A percentile compares a stretch with the other conserved stretches of the same genome.
phyloP scores from a whole-genome alignment of 495 filamentous ascomycete genomes.

The Xylaria nigripes region DNA sequence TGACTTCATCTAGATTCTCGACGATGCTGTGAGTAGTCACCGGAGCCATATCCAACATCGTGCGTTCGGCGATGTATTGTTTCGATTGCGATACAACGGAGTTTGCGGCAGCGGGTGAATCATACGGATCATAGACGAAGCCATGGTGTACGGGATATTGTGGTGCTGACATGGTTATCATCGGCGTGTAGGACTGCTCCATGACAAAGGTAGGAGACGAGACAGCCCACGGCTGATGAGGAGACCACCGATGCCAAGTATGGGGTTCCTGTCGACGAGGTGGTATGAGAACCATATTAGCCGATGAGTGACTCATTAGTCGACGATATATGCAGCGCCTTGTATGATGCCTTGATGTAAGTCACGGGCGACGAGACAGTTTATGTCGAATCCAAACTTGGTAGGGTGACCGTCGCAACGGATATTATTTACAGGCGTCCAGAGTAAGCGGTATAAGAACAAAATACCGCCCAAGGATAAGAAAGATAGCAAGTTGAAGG shows the following conservation, averaged over 20 bases:
- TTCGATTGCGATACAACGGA: slow-evolving; percentile 27
- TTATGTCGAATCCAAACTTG: not conserved
- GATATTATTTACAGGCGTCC: not conserved
- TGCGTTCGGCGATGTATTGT: slow-evolving; percentile 30
- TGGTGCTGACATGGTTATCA: slow-evolving; percentile 28
- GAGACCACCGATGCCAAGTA: slow-evolving; percentile 37
- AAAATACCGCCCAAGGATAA: slow-evolving; percentile 11
- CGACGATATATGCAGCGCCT: slow-evolving; percentile 6
- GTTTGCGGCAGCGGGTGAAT: not conserved
- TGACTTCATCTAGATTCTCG: slow-evolving; percentile 1
- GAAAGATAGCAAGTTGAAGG: slow-evolving; percentile 4
- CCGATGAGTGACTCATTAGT: not conserved
- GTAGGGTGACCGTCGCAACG: not conserved
- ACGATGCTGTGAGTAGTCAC: slow-evolving; percentile 12
- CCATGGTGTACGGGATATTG: slow-evolving; percentile 25
- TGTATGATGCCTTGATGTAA: not conserved
- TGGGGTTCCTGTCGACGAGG: slow-evolving; percentile 14
- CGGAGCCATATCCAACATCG: slow-evolving; percentile 4
- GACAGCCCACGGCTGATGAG: slow-evolving; percentile 25
- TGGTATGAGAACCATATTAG: not conserved
- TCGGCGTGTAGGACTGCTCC: slow-evolving; percentile 29
- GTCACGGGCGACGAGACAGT: not conserved
- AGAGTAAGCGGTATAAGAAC: slow-evolving; percentile 1
- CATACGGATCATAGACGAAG: slow-evolving; percentile 29
- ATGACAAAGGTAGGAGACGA: slow-evolving; percentile 29